Evolutionary conservation across 108 stramenopile species (phyloP).

Genomic region (Cyclotella sp.): DNA sequence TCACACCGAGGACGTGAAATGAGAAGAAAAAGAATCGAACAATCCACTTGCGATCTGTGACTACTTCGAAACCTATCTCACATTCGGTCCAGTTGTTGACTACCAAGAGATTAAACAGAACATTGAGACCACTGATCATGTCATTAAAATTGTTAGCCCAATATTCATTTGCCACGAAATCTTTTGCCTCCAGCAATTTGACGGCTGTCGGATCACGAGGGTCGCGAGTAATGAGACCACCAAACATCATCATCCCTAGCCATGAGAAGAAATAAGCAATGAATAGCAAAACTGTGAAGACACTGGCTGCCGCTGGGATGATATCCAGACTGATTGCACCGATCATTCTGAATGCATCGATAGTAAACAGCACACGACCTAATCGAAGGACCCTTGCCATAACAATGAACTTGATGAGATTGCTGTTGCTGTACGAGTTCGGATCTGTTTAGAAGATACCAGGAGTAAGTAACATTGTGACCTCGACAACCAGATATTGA

Average conservation of each 20-base stretch:
- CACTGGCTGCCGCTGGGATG: conserved; percentile 57
- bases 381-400: conserved; percentile 82
- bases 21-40: conserved; percentile 70
- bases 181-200: conserved; percentile 58
- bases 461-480: background rate
- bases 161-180: conserved; percentile 69
- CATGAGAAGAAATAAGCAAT: conserved; percentile 70
- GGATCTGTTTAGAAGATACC: conserved; percentile 44
- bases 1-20: conserved; percentile 77
- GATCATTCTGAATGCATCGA: conserved; percentile 65
- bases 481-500: background rate
- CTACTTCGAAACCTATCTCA: conserved; percentile 48
- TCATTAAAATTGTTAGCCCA: conserved; percentile 92
- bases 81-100: conserved; percentile 84
- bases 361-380: conserved; percentile 59
- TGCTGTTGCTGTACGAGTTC: conserved; percentile 60
- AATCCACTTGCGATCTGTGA: conserved; percentile 50
- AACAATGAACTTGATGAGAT: conserved; percentile 71
- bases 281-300: conserved; percentile 61
- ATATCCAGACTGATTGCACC: conserved; percentile 60
- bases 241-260: conserved; percentile 70
- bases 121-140: conserved; percentile 74
- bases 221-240: conserved; percentile 75
- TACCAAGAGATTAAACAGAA: conserved; percentile 80
- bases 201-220: conserved; percentile 59